These are phyloP conservation scores for Glutinoglossum americanum DNA, from an alignment of 495 filamentous ascomycete genomes.

Conservation along the genomic window DNA sequence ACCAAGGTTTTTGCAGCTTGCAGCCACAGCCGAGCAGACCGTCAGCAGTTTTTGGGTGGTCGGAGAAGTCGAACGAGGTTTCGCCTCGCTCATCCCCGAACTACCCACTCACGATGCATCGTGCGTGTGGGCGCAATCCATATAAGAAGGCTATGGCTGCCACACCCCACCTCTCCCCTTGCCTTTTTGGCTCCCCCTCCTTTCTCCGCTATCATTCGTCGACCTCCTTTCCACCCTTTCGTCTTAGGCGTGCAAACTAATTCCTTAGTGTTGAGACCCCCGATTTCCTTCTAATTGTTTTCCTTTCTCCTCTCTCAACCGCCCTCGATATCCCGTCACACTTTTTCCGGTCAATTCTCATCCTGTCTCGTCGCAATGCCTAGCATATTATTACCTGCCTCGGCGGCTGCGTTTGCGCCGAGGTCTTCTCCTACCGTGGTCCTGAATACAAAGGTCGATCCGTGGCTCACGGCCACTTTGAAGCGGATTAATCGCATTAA, in stretches of 20 bases:
- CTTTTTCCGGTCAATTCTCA: background rate
- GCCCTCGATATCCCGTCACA: background rate
- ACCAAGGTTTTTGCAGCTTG: background rate
- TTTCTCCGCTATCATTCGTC: slow-evolving; percentile 19
- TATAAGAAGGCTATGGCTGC: background rate
- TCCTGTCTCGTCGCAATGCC: slow-evolving; percentile 37
- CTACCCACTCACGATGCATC: background rate
- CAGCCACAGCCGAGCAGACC: background rate
- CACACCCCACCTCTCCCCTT: background rate
- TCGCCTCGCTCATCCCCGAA: background rate
- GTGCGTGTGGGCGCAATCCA: background rate
- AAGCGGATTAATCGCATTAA: slow-evolving; percentile 97
- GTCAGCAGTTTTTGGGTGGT: background rate
- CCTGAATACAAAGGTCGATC: slow-evolving; percentile 80
- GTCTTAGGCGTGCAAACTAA: slow-evolving; percentile 31
- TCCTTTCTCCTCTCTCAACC: background rate
- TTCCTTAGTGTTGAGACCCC: slow-evolving; percentile 36
- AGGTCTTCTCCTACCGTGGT: slow-evolving; percentile 90
- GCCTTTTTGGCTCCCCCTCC: slow-evolving; percentile 10
- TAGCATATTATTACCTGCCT: slow-evolving; percentile 76
- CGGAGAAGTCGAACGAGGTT: background rate
- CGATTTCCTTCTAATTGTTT: slow-evolving; percentile 5
- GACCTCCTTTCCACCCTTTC: slow-evolving; percentile 14
- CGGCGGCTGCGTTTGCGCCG: slow-evolving; percentile 90
- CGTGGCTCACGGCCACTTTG: slow-evolving; percentile 89